Conservation (phyloP, 441 rosid genomes). For the Lepidium campestre region DNA sequence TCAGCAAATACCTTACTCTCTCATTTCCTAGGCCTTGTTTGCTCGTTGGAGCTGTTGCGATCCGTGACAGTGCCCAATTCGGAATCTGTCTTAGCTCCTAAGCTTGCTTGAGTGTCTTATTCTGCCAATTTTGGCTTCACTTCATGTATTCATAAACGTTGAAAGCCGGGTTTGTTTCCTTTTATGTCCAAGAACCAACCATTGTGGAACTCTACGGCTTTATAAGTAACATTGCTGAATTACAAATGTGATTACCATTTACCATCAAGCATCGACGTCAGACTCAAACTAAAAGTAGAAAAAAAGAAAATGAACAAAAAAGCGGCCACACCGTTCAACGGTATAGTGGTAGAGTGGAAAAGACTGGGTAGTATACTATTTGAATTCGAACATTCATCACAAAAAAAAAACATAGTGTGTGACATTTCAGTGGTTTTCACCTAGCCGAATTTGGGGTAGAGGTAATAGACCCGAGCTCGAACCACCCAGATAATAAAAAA, state of each 20-base stretch:
- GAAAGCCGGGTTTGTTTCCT: not conserved
- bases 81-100: constrained; percentile 44
- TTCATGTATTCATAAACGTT: constrained; percentile 8
- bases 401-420: no score
- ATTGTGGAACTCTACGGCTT: not conserved
- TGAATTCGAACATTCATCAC: no score
- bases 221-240: not conserved
- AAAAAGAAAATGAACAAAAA: no score
- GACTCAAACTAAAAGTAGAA: no score
- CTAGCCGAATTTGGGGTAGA: no score
- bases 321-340: no score
- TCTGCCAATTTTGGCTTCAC: not conserved
- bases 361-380: no score
- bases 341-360: no score
- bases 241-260: constrained; percentile 1
- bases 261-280: no score
- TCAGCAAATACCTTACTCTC: constrained; percentile 89
- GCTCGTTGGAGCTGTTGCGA: constrained; percentile 84
- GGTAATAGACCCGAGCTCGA: no score
- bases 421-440: no score
- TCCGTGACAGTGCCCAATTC: constrained; percentile 73
- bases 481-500: no score
- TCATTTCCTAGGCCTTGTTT: constrained; percentile 87
- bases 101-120: constrained; percentile 35
- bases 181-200: not conserved